Evolutionary conservation across 164 flowering plant species (phyloP).

Genomic region (Liquidambar formosana): DNA sequence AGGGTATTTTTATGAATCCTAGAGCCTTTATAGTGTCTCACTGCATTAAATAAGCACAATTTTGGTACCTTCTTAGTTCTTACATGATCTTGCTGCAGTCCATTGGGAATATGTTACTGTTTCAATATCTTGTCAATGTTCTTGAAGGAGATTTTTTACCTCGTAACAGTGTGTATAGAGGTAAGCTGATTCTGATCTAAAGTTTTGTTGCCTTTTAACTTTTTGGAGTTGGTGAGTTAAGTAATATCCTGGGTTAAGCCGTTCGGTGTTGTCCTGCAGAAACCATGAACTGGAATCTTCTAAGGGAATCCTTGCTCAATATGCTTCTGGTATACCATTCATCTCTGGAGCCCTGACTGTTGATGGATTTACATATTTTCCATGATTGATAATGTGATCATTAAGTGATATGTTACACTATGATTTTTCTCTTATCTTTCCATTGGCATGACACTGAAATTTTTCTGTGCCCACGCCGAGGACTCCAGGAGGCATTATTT

Average conservation of each 20-base stretch:
- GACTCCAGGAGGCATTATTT: not conserved
- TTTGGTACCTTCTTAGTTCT: not conserved
- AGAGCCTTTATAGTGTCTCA: not conserved
- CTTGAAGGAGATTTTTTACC: slow-evolving; percentile 72
- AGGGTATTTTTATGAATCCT: not conserved
- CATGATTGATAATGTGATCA: not conserved
- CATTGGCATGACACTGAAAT: too few relatives aligned
- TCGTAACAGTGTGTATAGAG: slow-evolving; percentile 51
- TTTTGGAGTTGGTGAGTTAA: not conserved
- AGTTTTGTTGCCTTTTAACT: not conserved
- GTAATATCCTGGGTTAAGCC: not conserved
- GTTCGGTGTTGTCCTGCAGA: slow-evolving; percentile 45
- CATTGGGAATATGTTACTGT: slow-evolving; percentile 58
- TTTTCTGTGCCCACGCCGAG: not conserved
- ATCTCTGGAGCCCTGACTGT: slow-evolving; percentile 4
- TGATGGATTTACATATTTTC: slow-evolving; percentile 2
- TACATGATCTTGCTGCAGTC: slow-evolving; percentile 41
- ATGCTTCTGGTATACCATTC: slow-evolving; percentile 63
- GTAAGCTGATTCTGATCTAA: slow-evolving; percentile 26
- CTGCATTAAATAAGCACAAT: not conserved
- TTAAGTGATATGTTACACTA: not conserved
- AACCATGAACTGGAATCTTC: slow-evolving; percentile 56
- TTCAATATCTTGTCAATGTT: slow-evolving; percentile 71
- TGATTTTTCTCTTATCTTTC: not conserved
- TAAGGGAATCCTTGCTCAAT: slow-evolving; percentile 67